phyloP scores from a whole-genome alignment of 208 protist genomes.

The Crithidia acanthocephali region DNA sequence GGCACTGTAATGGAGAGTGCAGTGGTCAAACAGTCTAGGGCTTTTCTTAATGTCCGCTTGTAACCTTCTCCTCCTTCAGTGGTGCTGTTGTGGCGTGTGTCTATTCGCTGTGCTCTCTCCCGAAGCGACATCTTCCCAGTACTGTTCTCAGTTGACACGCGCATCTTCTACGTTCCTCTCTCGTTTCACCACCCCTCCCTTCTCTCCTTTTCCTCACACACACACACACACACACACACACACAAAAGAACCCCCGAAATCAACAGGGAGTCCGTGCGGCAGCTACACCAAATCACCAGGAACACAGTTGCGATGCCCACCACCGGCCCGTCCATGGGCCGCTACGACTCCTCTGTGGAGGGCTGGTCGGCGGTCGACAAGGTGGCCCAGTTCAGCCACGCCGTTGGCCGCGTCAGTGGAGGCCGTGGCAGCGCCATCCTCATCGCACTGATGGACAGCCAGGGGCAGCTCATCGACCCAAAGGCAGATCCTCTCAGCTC shows the following conservation, averaged over 20 bases:
- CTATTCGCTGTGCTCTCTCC: too few species aligned
- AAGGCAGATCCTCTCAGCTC: neutral
- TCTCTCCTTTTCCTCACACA: neutral
- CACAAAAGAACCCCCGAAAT: too few species aligned
- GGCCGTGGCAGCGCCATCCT: slow-evolving; percentile 74
- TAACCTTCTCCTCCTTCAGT: too few species aligned
- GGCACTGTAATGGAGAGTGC: too few species aligned
- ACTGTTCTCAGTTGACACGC: too few species aligned
- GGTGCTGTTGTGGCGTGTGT: too few species aligned
- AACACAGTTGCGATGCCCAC: slow-evolving; percentile 2
- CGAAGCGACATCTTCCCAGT: too few species aligned
- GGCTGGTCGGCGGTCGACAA: slow-evolving; percentile 80
- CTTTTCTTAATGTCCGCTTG: too few species aligned
- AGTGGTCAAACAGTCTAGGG: too few species aligned
- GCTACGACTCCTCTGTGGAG: slow-evolving; percentile 34
- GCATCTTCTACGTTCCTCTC: too few species aligned
- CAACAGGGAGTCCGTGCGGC: neutral
- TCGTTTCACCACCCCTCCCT: too few species aligned
- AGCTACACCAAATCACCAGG: neutral
- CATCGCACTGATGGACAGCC: slow-evolving; percentile 40
- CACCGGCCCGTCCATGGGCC: slow-evolving; percentile 7
- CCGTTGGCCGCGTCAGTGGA: slow-evolving; percentile 75
- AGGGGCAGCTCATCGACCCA: slow-evolving; percentile 24
- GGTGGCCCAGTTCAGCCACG: slow-evolving; percentile 75
- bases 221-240: neutral